A percentile compares a stretch with the other conserved stretches of the same genome.
These are phyloP conservation scores for Elongisporangium undulatum DNA, from an alignment of 352 stramenopile species.

Conservation along the genomic window DNA sequence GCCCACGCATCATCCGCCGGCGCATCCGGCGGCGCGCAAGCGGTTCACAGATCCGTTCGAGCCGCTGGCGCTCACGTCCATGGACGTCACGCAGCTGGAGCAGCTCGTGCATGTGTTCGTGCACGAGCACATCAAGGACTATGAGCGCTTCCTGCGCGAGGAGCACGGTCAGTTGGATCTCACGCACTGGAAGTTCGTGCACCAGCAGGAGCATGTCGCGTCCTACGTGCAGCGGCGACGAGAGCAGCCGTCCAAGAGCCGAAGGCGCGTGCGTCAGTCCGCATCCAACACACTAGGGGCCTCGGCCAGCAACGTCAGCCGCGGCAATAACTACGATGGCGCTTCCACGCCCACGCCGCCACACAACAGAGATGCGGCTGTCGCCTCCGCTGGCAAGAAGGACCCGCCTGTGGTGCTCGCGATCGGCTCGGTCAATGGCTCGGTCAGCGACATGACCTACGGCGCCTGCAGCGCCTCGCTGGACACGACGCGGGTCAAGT, in stretches of 20 bases:
- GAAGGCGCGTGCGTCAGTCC: background rate
- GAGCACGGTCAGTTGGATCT: slow-evolving; percentile 16
- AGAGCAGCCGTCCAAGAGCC: background rate
- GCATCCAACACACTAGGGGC: background rate
- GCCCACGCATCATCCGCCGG: background rate
- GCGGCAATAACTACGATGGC: background rate
- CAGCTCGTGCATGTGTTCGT: slow-evolving; percentile 25
- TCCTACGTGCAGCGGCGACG: slow-evolving; percentile 19
- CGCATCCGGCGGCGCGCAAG: slow-evolving; percentile 5
- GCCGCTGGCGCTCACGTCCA: slow-evolving; percentile 15
- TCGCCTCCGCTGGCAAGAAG: background rate
- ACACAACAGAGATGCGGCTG: background rate
- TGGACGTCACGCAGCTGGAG: slow-evolving; percentile 20
- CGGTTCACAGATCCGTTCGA: slow-evolving; percentile 24
- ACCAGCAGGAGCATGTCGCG: slow-evolving; percentile 26
- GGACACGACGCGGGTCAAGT: slow-evolving; percentile 33
- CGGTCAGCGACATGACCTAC: slow-evolving; percentile 34
- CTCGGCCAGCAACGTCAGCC: background rate
- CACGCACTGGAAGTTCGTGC: slow-evolving; percentile 34
- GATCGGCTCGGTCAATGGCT: slow-evolving; percentile 24
- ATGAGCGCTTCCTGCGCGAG: slow-evolving; percentile 20
- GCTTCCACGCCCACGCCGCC: background rate
- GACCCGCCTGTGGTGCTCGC: slow-evolving; percentile 17
- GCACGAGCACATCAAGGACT: slow-evolving; percentile 19
- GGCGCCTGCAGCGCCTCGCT: slow-evolving; percentile 25